Percentiles rank a stretch among this genome's conserved stretches.
Conservation (phyloP, 1,284 basidiomycete species). For the Ustilago esculenta region DNA sequence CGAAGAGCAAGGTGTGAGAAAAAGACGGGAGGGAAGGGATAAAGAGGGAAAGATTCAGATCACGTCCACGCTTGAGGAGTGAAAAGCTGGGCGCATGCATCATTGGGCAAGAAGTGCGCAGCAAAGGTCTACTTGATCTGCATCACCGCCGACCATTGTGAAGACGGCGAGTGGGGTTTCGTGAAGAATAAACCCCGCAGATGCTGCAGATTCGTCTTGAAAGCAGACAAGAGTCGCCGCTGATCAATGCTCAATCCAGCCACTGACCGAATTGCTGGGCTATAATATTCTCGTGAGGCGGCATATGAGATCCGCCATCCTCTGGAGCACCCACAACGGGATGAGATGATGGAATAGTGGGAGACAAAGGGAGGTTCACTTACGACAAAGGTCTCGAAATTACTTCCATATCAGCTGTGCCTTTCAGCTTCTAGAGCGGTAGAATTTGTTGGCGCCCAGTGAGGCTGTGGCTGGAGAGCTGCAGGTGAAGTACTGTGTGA, state of each 20-base stretch:
- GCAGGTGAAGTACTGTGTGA: background rate
- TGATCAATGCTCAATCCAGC: background rate
- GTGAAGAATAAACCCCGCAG: background rate
- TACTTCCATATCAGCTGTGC: slow-evolving; percentile 32
- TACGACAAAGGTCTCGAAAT: slow-evolving; percentile 26
- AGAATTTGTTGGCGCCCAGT: background rate
- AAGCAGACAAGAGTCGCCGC: slow-evolving; percentile 1
- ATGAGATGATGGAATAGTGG: slow-evolving; percentile 2
- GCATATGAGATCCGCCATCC: background rate
- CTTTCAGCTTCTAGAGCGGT: background rate
- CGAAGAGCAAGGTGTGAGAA: no score
- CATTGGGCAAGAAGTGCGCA: no score
- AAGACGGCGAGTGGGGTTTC: no score
- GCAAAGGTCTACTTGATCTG: no score
- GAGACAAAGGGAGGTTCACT: slow-evolving; percentile 13
- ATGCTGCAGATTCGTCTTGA: background rate
- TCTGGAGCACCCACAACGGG: slow-evolving; percentile 8
- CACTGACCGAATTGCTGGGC: slow-evolving; percentile 42
- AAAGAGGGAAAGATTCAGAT: background rate
- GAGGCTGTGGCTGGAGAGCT: background rate
- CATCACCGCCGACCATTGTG: background rate
- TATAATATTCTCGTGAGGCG: background rate
- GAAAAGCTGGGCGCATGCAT: no score
- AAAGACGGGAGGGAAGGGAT: background rate
- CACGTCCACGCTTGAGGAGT: background rate